phyloP scores from a whole-genome alignment of 768 basidiomycete genomes.

The Trametes maxima region DNA sequence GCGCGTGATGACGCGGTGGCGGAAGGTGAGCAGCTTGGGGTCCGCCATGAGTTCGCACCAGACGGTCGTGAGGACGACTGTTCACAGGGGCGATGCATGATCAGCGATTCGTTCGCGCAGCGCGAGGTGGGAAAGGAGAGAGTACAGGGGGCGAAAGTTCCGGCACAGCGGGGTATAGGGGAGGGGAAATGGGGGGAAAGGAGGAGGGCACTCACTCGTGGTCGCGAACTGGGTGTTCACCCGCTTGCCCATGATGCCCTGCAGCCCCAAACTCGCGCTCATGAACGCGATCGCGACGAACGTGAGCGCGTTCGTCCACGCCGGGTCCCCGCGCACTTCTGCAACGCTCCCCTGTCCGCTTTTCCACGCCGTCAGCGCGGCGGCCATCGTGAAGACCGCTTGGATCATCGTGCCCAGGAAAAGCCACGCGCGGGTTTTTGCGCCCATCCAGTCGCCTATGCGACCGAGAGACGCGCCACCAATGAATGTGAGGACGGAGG shows the following conservation, averaged over 20 bases:
- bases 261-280: slow-evolving; percentile 78
- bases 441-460: slow-evolving; percentile 80
- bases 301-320: slow-evolving; percentile 68
- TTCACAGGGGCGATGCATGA: background rate
- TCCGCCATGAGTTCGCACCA: slow-evolving; percentile 90
- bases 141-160: background rate
- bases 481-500: slow-evolving; percentile 78
- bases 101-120: background rate
- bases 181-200: background rate
- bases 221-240: slow-evolving; percentile 80
- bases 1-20: slow-evolving; percentile 54
- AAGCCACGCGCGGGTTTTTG: slow-evolving; percentile 76
- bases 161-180: background rate
- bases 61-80: slow-evolving; percentile 82
- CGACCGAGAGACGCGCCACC: slow-evolving; percentile 78
- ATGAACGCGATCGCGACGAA: slow-evolving; percentile 79
- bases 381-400: slow-evolving; percentile 73
- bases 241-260: slow-evolving; percentile 85
- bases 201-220: slow-evolving; percentile 52
- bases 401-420: slow-evolving; percentile 71
- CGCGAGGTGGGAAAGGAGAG: background rate
- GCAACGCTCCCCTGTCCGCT: slow-evolving; percentile 59
- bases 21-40: slow-evolving; percentile 67
- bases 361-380: slow-evolving; percentile 72
- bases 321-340: slow-evolving; percentile 56